Conservation (phyloP, 768 basidiomycete species). For the Collybia sordida region DNA sequence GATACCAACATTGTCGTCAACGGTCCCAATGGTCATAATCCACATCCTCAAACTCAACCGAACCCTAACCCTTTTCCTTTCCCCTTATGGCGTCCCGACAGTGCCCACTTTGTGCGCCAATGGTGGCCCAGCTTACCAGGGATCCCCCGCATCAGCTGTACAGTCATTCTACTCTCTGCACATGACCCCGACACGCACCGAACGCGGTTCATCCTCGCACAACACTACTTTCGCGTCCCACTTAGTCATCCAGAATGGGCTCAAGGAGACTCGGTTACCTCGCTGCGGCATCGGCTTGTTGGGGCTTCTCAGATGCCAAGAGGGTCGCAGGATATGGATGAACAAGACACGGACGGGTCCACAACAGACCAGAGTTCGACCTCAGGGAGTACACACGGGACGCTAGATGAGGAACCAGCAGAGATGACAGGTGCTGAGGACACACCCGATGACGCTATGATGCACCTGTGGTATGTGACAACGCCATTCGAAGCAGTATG, state of each 20-base stretch:
- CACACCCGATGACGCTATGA: slow-evolving; percentile 43
- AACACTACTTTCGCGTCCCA: slow-evolving; percentile 76
- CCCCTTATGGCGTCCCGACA: slow-evolving; percentile 71
- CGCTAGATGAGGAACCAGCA: slow-evolving; percentile 1
- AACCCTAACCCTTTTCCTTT: slow-evolving; percentile 61
- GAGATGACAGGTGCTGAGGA: slow-evolving; percentile 12
- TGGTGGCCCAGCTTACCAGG: slow-evolving; percentile 75
- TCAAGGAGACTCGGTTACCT: not conserved
- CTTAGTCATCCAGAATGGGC: slow-evolving; percentile 37
- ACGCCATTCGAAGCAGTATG: slow-evolving; percentile 73
- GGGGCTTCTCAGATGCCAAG: slow-evolving; percentile 7
- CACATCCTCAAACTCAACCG: not conserved
- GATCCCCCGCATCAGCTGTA: slow-evolving; percentile 69
- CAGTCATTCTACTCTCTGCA: slow-evolving; percentile 64
- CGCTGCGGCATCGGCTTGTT: slow-evolving; percentile 9
- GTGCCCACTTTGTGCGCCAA: slow-evolving; percentile 75
- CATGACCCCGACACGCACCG: slow-evolving; percentile 61
- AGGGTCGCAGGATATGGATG: not conserved
- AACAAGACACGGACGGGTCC: not conserved
- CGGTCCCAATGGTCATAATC: slow-evolving; percentile 1
- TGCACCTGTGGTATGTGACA: slow-evolving; percentile 71
- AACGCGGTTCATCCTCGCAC: slow-evolving; percentile 64
- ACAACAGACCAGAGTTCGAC: not conserved
- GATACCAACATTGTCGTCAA: not conserved
- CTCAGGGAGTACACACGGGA: not conserved